A percentile compares a stretch with the other conserved stretches of the same genome.
Evolutionary conservation across 2,329 filamentous ascomycete genomes (phyloP).

Genomic region (Colletotrichum sp.): DNA sequence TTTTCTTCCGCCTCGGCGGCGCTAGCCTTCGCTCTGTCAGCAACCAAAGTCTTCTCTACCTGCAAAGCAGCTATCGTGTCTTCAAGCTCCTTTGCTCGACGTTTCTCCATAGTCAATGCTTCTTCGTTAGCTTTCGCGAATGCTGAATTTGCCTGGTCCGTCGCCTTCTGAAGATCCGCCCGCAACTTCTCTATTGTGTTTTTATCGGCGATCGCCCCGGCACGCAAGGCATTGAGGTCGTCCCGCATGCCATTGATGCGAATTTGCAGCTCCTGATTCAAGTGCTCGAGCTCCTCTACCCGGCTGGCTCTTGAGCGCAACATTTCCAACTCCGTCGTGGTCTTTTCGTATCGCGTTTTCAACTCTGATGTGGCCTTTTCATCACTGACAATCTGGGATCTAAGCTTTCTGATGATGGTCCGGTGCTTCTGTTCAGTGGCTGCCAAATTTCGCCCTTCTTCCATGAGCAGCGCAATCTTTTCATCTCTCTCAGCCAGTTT

Average conservation of each 20-base stretch:
- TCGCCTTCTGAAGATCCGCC: constrained; percentile 70
- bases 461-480: constrained; percentile 86
- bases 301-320: constrained; percentile 54
- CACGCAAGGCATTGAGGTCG: constrained; percentile 62
- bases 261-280: constrained; percentile 33
- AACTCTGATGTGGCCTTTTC: constrained; percentile 69
- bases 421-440: constrained; percentile 86
- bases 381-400: constrained; percentile 67
- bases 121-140: constrained; percentile 72
- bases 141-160: constrained; percentile 69
- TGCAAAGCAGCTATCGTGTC: constrained; percentile 68
- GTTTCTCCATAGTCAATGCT: constrained; percentile 69
- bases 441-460: constrained; percentile 89
- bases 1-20: constrained; percentile 77
- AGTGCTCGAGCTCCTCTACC: constrained; percentile 61
- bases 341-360: constrained; percentile 63
- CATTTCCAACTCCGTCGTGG: constrained; percentile 52
- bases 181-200: constrained; percentile 72
- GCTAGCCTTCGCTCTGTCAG: constrained; percentile 68
- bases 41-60: constrained; percentile 78
- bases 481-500: constrained; percentile 89
- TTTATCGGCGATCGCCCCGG: constrained; percentile 68
- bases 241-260: constrained; percentile 31
- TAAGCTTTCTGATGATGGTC: constrained; percentile 81
- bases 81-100: constrained; percentile 56